Base-by-base conservation (phyloP, 371 early-diverging fungal species). In the Mucor lusitanicus region DNA sequence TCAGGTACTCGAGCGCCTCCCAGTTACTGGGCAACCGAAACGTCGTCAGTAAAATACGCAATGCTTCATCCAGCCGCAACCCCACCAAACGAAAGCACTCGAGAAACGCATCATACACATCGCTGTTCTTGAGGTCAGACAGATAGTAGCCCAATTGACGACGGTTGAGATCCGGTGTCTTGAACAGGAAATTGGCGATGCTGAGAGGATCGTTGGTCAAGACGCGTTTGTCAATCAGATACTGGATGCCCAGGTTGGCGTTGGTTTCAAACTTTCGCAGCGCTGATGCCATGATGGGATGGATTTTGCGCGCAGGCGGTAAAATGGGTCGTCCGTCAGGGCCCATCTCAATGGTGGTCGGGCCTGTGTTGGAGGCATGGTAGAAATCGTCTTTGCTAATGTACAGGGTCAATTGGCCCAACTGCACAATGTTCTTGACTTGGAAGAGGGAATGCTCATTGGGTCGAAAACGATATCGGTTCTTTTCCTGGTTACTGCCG, bases 111-210 rank as follows among this genome's bases (percentile, higher is more conserved):
- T 87, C 80, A 70, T 95, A 88, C 30, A 92, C 88, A 60, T 81
- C 85, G 15, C 76, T 66, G 68, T 92, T 88, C 28, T 84, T 71
- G 1, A 70, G 69, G 19, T 85, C 76, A 0, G 85, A 71, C 1
- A 88, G 59, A 33, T 82, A 88, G 25, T 75, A 65, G 0, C 96
- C 97, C 9, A 96, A 75, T 69, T 92, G 91, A 0, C 87, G 76
- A n/a, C 92, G 87, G 63, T 84, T 88, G 12, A 95, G 84, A 63
- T 90, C 88, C 0, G 93, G 91, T 28, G 94, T 92, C 44, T 90
- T 88, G 80, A 94, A 90, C 57, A 96, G 68, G 65, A 95, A 95
- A 13, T 88, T 86, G 23, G 94, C 94, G n/a, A 94, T 89, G n/a
- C 83, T 86, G 30, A 88, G 75, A 0, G 93, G 88, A 19, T 87